Percentiles rank a stretch among this genome's conserved stretches.
Evolutionary conservation across 768 basidiomycete genomes (phyloP).

Genomic region (Suillus hirtellus): DNA sequence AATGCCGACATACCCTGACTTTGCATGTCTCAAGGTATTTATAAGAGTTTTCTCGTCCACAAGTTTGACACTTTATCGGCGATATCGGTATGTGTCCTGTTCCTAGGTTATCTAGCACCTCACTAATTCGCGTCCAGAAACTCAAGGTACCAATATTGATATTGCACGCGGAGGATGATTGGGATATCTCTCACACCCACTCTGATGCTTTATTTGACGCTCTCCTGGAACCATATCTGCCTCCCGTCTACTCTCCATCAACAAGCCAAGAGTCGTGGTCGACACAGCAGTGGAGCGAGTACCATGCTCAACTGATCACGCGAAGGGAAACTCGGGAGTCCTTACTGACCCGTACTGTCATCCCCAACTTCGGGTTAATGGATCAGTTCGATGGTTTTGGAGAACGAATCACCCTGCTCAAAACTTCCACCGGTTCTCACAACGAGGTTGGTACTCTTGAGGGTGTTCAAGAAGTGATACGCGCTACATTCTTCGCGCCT

Average conservation of each 20-base stretch:
- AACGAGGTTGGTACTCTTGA: slow-evolving; percentile 59
- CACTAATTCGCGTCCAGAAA: slow-evolving; percentile 40
- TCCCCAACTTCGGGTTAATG: slow-evolving; percentile 51
- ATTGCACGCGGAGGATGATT: slow-evolving; percentile 74
- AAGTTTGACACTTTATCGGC: slow-evolving; percentile 64
- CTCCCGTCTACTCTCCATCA: slow-evolving; percentile 42
- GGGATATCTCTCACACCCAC: slow-evolving; percentile 71
- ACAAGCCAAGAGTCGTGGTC: slow-evolving; percentile 30
- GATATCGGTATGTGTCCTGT: slow-evolving; percentile 49
- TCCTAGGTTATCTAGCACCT: neutral
- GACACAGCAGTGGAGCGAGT: slow-evolving; percentile 45
- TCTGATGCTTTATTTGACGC: slow-evolving; percentile 67
- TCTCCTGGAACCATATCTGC: slow-evolving; percentile 64
- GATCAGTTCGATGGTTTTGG: slow-evolving; percentile 50
- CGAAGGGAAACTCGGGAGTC: slow-evolving; percentile 45
- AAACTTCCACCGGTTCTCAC: slow-evolving; percentile 60
- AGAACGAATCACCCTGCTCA: slow-evolving; percentile 55
- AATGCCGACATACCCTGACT: neutral
- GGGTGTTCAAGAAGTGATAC: slow-evolving; percentile 66
- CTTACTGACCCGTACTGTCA: slow-evolving; percentile 44
- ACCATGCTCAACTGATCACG: slow-evolving; percentile 38
- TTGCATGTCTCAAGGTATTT: slow-evolving; percentile 40
- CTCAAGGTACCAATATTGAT: slow-evolving; percentile 71
- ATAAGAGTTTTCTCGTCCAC: slow-evolving; percentile 55
- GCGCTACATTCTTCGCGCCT: slow-evolving; percentile 8